Conservation (phyloP, 1,284 basidiomycete species). For the Sphaerobolus stellatus region DNA sequence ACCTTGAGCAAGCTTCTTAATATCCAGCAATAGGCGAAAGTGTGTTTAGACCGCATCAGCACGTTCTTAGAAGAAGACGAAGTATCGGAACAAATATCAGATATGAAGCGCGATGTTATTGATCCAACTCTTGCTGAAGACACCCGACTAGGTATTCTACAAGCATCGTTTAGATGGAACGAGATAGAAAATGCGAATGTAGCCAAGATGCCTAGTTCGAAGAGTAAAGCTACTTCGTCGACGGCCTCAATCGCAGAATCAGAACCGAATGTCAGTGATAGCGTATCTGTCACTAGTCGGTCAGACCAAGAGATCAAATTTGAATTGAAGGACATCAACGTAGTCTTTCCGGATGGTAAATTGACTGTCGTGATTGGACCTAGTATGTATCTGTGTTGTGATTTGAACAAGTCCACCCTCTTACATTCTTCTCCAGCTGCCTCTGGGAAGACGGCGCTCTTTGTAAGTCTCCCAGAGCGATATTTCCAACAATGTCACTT, state of each 20-base stretch:
- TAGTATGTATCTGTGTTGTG: too few species aligned
- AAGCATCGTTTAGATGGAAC: constrained; percentile 74
- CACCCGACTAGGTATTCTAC: constrained; percentile 58
- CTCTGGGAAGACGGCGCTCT: constrained; percentile 8
- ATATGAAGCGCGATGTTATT: constrained; percentile 44
- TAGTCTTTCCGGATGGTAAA: constrained; percentile 69
- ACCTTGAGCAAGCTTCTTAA: constrained; percentile 8
- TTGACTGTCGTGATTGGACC: constrained; percentile 61
- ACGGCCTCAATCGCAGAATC: constrained; percentile 2
- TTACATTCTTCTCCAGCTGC: constrained; percentile 2
- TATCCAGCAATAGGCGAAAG: constrained; percentile 51
- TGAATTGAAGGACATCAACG: constrained; percentile 61
- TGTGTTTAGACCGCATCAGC: constrained; percentile 78
- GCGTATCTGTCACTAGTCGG: constrained; percentile 7
- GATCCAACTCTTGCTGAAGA: constrained; percentile 25
- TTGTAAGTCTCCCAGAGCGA: constrained; percentile 6
- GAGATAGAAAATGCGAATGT: constrained; percentile 40
- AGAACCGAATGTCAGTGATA: constrained; percentile 18
- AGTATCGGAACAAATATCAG: constrained; percentile 68
- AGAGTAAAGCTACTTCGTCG: not conserved
- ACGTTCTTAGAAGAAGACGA: constrained; percentile 84
- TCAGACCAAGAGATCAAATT: constrained; percentile 47
- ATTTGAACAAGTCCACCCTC: too few species aligned
- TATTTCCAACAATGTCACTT: constrained; percentile 20
- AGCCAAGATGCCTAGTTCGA: not conserved